These are phyloP conservation scores for Penicillium sp. DNA, from an alignment of 2,329 filamentous ascomycete species.

Conservation along the genomic window DNA sequence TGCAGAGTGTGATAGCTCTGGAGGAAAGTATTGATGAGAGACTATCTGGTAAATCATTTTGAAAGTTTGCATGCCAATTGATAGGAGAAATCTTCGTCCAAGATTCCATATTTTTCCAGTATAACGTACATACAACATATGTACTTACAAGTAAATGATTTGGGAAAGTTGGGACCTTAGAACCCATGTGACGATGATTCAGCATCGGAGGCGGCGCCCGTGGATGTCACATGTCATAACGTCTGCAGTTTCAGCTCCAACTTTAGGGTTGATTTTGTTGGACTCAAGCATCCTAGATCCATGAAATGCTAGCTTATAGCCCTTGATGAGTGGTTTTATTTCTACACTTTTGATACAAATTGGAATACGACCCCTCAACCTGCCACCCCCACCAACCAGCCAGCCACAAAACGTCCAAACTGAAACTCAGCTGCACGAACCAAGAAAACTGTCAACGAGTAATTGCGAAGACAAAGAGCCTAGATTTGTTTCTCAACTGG, in stretches of 20 bases:
- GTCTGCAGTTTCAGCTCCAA: conserved; percentile 2
- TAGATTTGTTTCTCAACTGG: conserved; percentile 9
- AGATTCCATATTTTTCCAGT: not conserved
- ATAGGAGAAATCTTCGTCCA: not conserved
- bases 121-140: too few species aligned
- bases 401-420: conserved; percentile 27
- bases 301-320: conserved; percentile 21
- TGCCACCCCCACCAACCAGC: conserved; percentile 35
- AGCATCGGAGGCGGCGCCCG: conserved; percentile 17
- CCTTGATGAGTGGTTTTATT: conserved; percentile 47
- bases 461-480: conserved; percentile 8
- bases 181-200: conserved; percentile 22
- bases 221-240: conserved; percentile 10
- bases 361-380: conserved; percentile 43
- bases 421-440: conserved; percentile 23
- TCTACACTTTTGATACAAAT: conserved; percentile 46
- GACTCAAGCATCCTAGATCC: conserved; percentile 9
- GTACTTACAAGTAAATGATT: not conserved
- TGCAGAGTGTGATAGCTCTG: not conserved
- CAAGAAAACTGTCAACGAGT: conserved; percentile 21
- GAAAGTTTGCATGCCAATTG: not conserved
- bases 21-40: not conserved
- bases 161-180: not conserved
- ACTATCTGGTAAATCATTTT: not conserved
- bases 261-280: conserved; percentile 6